A percentile compares a stretch with the other conserved stretches of the same genome.
phyloP scores from a whole-genome alignment of 441 rosid species.

The Flueggea neowawraea region DNA sequence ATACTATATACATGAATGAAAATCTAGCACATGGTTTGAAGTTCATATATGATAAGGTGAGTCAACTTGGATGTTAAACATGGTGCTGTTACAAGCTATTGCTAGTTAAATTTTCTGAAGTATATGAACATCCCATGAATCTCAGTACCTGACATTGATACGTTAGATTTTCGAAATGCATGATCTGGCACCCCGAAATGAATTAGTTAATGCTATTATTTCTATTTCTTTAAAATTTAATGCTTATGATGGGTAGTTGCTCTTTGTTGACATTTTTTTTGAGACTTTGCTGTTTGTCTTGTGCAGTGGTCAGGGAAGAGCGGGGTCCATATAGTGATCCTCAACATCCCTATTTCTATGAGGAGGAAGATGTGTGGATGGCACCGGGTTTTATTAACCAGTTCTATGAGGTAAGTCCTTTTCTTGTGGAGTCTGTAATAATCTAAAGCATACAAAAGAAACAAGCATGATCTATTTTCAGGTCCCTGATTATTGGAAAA shows the following conservation, averaged over 20 bases:
- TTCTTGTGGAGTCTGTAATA: neutral
- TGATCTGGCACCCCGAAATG: too few species aligned
- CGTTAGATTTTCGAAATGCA: too few species aligned
- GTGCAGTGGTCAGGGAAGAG: slow-evolving; percentile 86
- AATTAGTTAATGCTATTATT: neutral
- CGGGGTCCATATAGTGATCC: slow-evolving; percentile 89
- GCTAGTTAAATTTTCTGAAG: too few species aligned
- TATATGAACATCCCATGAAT: too few species aligned
- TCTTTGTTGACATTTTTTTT: slow-evolving; percentile 1
- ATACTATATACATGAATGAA: too few species aligned
- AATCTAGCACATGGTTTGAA: too few species aligned
- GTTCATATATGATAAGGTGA: too few species aligned
- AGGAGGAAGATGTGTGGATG: slow-evolving; percentile 97
- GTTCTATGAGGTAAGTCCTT: slow-evolving; percentile 62
- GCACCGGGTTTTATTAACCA: slow-evolving; percentile 94
- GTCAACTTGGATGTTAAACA: too few species aligned
- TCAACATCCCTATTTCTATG: slow-evolving; percentile 87
- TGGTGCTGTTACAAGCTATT: too few species aligned
- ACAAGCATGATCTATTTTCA: slow-evolving; percentile 25
- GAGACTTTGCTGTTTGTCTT: slow-evolving; percentile 7
- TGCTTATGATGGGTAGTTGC: neutral
- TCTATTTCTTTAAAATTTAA: neutral
- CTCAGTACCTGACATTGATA: too few species aligned
- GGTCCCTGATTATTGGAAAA: slow-evolving; percentile 96
- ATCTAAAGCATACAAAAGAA: neutral